Base-by-base conservation (phyloP, 352 stramenopile species). In the Pythium pyrilobum region DNA sequence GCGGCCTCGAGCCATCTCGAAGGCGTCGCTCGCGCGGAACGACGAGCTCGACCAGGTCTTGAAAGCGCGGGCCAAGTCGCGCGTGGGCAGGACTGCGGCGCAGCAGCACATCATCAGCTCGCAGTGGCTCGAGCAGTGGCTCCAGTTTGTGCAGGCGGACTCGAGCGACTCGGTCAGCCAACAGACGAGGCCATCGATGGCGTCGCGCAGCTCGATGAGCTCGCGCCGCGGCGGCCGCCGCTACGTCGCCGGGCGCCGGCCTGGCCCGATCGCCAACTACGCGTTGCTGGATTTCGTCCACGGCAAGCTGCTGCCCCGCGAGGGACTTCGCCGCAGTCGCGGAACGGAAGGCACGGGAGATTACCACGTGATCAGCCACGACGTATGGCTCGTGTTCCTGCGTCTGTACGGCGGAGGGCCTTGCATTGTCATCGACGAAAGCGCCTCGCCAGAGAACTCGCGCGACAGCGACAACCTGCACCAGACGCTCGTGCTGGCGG, bases 231-330 rank as follows among this genome's bases (percentile, higher is more conserved):
- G 41, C 40, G 45, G 39, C 25, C 20, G 62, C 49, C 24, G 25
- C 12, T 24, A n/a, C 46, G 64, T 36, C 45, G 20, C 31, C 8
- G 48, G 48, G 1, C 23, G 46, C 20, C 68, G 73, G 45, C 78
- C 78, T 1, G 78, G 78, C 11, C 76, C 72, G 2, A 77, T 89
- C 31, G 39, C 78, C 0, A 89, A 89, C 51, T 89, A 89, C 43
- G 36, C 52, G n/a, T 48, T 89, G 27, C 64, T 89, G 9, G 64
- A 85, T 31, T 89, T 87, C 55, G 74, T 81, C 6, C 85, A 74
- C 51, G 78, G 78, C 3, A 70, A 80, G 47, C 62, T 89, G 6
- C 52, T 85, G 0, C 59, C 74, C 0, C 85, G 77, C 44, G 28
- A 68, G 12, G 58, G 60, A 6, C 43, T 88, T 5, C 56, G 66